Evolutionary conservation across 2,329 filamentous ascomycete species (phyloP), one percentile per base, ranked within the genome.

Genomic region (Raffaelea albimanens): DNA sequence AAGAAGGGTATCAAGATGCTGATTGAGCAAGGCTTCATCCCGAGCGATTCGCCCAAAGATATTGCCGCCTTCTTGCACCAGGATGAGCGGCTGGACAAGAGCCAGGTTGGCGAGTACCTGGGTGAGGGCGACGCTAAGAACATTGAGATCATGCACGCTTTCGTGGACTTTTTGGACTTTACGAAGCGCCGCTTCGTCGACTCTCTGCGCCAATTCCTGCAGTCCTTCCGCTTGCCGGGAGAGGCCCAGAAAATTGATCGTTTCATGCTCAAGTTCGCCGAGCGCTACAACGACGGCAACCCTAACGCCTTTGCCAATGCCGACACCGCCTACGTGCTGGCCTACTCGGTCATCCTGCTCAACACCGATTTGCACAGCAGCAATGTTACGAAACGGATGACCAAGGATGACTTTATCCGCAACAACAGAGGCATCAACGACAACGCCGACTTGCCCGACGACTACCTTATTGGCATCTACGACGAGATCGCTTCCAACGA

Each of bases 341-440:
- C 89, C 0, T 98, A 98, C 66, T 97, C 91, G 0, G 93, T 97
- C 47, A 96, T 98, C 57, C 73, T 98, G 78, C 71, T 98, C 45
- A 98, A 98, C 63, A 95, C 90, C 1, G 93, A 98, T 70, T 78
- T 91, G 56, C 93, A 98, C 68, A 97, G 91, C 63, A 75, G 71
- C 54, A 95, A 96, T 63, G 78, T 98, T 57, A 74, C 72, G 2
- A 80, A 78, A 56, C 82, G 89, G 46, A 98, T 98, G 93, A 94
- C 84, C 22, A 89, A 89, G 55, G 86, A 95, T 53, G 94, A 98
- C 56, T 98, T 98, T 61, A 95, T 98, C 71, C 96, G 95, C 71
- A 98, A 98, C 67, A 98, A 98, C 64, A 76, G 93, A 23, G 93
- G 93, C 49, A 98, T 98, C 71, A 97, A 98, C 66, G 93, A 98